Evolutionary conservation across 106 monocot genomes (phyloP).

Genomic region (Cymbidium sinense): DNA sequence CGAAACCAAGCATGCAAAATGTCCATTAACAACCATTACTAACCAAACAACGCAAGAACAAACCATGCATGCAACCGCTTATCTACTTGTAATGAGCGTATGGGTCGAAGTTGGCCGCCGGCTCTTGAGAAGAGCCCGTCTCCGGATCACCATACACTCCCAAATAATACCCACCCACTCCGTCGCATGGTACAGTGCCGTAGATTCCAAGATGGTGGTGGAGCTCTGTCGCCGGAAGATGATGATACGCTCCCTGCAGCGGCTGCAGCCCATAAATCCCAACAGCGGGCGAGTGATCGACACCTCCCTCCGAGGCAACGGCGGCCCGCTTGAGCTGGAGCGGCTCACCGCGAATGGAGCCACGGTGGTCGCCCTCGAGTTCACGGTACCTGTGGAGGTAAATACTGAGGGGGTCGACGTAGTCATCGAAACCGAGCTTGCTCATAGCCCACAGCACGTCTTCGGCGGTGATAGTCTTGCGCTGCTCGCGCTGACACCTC

Average conservation of each 20-base stretch:
- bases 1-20: too few relatives aligned
- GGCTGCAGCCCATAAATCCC: not conserved
- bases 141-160: not conserved
- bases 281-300: not conserved
- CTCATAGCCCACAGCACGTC: slow-evolving; percentile 69
- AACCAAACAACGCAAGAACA: too few relatives aligned
- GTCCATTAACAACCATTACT: too few relatives aligned
- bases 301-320: not conserved
- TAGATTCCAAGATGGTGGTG: not conserved
- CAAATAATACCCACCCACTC: not conserved
- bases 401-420: slow-evolving; percentile 48
- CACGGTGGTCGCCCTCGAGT: slow-evolving; percentile 50
- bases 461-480: slow-evolving; percentile 64
- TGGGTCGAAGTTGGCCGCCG: not conserved
- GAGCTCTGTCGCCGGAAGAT: not conserved
- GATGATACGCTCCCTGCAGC: not conserved
- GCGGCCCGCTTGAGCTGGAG: slow-evolving; percentile 1
- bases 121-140: not conserved
- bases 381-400: slow-evolving; percentile 44
- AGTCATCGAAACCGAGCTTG: slow-evolving; percentile 59
- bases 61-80: too few relatives aligned
- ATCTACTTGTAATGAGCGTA: not conserved
- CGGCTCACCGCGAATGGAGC: slow-evolving; percentile 19
- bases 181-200: not conserved
- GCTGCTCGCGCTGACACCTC: slow-evolving; percentile 59